Conservation (phyloP, 176 grass and related monocot genomes). For the Thinopyrum elongatum region DNA sequence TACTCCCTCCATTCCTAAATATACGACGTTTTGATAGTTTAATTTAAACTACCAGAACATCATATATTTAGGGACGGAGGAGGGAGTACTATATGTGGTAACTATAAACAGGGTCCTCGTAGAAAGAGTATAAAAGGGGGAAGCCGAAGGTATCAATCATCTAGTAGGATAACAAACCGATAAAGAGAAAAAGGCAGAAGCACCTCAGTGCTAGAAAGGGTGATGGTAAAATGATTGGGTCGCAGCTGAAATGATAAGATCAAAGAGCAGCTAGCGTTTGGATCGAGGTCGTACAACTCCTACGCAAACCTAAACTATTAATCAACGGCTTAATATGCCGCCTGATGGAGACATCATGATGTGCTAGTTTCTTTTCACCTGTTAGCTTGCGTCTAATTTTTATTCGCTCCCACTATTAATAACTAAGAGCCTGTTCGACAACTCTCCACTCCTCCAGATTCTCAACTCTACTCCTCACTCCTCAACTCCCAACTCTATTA, state of each 20-base stretch:
- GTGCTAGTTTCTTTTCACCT: slow-evolving; percentile 40
- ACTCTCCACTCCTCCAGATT: too few relatives aligned
- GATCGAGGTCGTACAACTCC: slow-evolving; percentile 15
- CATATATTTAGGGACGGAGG: too few relatives aligned
- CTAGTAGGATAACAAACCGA: slow-evolving; percentile 39
- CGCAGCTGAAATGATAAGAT: slow-evolving; percentile 53
- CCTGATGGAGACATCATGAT: slow-evolving; percentile 58
- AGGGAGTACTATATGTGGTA: too few relatives aligned
- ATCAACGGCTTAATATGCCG: slow-evolving; percentile 31
- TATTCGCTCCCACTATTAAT: neutral
- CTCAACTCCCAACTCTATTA: too few relatives aligned
- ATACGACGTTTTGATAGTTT: too few relatives aligned
- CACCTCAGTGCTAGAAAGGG: slow-evolving; percentile 37
- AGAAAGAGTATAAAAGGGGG: neutral
- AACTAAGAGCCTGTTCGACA: too few relatives aligned
- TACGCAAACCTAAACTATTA: slow-evolving; percentile 30
- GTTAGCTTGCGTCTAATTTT: neutral
- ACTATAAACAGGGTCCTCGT: neutral
- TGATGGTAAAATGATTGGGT: slow-evolving; percentile 51
- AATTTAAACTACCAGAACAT: too few relatives aligned
- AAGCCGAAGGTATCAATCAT: slow-evolving; percentile 24
- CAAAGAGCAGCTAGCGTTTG: neutral
- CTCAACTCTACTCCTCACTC: too few relatives aligned
- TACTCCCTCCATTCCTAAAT: too few relatives aligned
- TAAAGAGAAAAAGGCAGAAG: slow-evolving; percentile 34